phyloP scores from a whole-genome alignment of 257 asterid genomes.

The Cynanchum wilfordii region DNA sequence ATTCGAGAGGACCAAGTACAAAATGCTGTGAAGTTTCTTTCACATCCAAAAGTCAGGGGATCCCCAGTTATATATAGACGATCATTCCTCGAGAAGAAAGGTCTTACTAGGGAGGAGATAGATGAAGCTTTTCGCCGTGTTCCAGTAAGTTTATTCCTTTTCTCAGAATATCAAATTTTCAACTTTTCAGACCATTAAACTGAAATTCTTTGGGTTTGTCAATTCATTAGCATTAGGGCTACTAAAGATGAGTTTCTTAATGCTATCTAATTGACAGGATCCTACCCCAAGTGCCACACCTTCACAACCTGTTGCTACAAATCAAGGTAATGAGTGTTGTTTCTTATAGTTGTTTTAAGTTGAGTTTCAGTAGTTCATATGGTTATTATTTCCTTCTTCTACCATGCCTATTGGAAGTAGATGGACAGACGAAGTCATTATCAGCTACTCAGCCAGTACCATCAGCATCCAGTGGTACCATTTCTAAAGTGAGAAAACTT shows the following conservation, averaged over 20 bases:
- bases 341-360: not conserved
- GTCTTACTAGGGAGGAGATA: constrained; percentile 97
- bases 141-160: constrained; percentile 51
- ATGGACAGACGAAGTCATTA: constrained; percentile 48
- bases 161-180: not conserved
- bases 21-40: constrained; percentile 94
- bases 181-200: not conserved
- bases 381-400: constrained; percentile 19
- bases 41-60: constrained; percentile 94
- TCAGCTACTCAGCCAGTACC: constrained; percentile 46
- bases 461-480: constrained; percentile 34
- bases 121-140: constrained; percentile 97
- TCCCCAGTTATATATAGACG: constrained; percentile 91
- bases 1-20: constrained; percentile 92
- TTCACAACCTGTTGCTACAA: constrained; percentile 40
- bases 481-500: constrained; percentile 42
- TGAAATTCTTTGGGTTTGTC: not conserved
- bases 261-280: constrained; percentile 47
- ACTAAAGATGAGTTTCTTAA: not conserved
- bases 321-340: constrained; percentile 45
- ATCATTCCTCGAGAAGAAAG: constrained; percentile 97
- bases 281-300: constrained; percentile 55
- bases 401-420: constrained; percentile 29
- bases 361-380: constrained; percentile 8
- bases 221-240: not conserved